phyloP scores from a whole-genome alignment of 352 stramenopile genomes.

The Blastocystis sp. region DNA sequence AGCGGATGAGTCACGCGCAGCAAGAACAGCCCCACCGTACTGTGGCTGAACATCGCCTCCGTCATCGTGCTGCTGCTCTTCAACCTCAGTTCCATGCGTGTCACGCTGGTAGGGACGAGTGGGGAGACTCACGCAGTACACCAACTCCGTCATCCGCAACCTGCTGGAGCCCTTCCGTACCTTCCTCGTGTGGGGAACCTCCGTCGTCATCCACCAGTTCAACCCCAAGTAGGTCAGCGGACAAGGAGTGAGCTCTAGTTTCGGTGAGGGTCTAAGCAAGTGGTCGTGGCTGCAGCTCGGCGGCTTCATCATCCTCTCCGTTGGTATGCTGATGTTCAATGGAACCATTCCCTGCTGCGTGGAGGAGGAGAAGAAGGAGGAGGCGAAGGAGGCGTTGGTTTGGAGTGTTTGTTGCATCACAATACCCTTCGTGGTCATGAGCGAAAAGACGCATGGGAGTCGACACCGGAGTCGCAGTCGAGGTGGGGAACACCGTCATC shows the following conservation, averaged over 20 bases:
- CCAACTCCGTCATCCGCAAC: conserved; percentile 29
- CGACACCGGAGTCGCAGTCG: neutral
- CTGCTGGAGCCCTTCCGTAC: conserved; percentile 38
- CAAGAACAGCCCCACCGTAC: conserved; percentile 32
- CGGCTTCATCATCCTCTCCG: conserved; percentile 19
- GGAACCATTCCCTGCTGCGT: neutral
- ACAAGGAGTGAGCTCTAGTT: neutral
- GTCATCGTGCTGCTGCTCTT: conserved; percentile 45
- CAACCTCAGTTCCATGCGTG: conserved; percentile 44
- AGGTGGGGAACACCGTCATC: neutral
- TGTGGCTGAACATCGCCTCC: conserved; percentile 43
- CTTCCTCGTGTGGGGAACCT: conserved; percentile 34
- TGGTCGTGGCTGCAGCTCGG: conserved; percentile 29
- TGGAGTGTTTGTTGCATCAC: neutral
- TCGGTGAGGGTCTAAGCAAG: conserved; percentile 1
- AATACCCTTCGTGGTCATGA: neutral
- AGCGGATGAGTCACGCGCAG: neutral
- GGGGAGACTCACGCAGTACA: neutral
- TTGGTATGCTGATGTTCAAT: conserved; percentile 48
- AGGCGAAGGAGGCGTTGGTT: neutral
- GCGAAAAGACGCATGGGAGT: neutral
- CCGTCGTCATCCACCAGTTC: conserved; percentile 38
- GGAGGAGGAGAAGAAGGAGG: neutral
- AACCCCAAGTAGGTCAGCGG: neutral
- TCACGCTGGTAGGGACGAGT: neutral